phyloP scores from a whole-genome alignment of 2,329 filamentous ascomycete genomes.

The Chalaropsis ovoidea region DNA sequence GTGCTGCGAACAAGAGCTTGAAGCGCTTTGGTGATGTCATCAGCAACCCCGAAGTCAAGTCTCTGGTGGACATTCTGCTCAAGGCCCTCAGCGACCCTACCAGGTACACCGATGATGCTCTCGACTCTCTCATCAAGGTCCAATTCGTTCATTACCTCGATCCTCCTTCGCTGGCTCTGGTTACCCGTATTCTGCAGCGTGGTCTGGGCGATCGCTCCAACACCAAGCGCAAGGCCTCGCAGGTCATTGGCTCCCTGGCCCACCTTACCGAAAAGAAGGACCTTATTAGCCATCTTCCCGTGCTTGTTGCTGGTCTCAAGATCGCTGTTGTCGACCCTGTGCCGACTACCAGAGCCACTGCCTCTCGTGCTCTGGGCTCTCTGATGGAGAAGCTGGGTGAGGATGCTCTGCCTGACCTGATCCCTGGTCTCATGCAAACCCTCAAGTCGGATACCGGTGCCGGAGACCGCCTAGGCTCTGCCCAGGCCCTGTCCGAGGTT shows the following conservation, averaged over 20 bases:
- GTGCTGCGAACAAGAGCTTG: constrained; percentile 85
- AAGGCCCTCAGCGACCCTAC: constrained; percentile 96
- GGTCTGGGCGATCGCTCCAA: constrained; percentile 82
- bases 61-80: constrained; percentile 77
- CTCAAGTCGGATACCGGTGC: constrained; percentile 96
- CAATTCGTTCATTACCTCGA: constrained; percentile 98
- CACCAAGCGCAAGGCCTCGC: constrained; percentile 90
- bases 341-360: constrained; percentile 88
- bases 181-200: constrained; percentile 90
- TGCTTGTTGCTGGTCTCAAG: constrained; percentile 83
- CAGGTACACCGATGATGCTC: constrained; percentile 88
- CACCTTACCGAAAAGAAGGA: constrained; percentile 96
- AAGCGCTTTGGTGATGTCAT: constrained; percentile 98
- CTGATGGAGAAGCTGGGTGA: constrained; percentile 97
- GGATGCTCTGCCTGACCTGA: constrained; percentile 90
- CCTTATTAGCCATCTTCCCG: constrained; percentile 77
- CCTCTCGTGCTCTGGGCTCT: constrained; percentile 88
- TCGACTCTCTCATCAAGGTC: constrained; percentile 94
- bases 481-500: constrained; percentile 91
- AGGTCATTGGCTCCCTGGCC: constrained; percentile 94
- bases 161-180: constrained; percentile 84
- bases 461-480: constrained; percentile 88
- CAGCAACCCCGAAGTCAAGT: constrained; percentile 93
- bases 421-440: constrained; percentile 93
- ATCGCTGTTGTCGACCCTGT: constrained; percentile 88